A percentile compares a stretch with the other conserved stretches of the same genome.
Conservation (phyloP, 2,329 filamentous ascomycete genomes). For the Neoscytalidium dimidiatum region DNA sequence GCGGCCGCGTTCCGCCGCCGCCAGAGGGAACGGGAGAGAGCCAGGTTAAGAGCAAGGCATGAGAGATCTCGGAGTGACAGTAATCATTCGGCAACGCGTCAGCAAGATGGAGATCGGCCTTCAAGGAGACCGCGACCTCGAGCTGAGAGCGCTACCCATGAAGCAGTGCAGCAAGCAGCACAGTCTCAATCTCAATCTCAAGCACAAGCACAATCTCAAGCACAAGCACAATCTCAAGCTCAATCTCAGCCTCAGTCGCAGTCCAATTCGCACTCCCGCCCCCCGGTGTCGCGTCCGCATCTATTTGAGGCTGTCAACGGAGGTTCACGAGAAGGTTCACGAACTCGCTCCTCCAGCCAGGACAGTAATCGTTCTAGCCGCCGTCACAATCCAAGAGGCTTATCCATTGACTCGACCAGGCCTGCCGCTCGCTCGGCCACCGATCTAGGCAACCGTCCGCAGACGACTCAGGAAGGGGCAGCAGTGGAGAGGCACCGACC, state of each 20-base stretch:
- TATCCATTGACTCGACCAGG: constrained; percentile 29
- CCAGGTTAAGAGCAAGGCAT: constrained; percentile 33
- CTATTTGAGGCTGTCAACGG: constrained; percentile 45
- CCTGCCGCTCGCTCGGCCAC: constrained; percentile 65
- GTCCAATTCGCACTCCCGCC: constrained; percentile 27
- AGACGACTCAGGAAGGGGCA: constrained; percentile 27
- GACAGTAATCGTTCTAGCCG: constrained; percentile 43
- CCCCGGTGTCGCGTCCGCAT: constrained; percentile 50
- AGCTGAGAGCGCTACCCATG: constrained; percentile 36
- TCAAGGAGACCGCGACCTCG: constrained; percentile 36
- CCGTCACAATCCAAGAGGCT: constrained; percentile 32
- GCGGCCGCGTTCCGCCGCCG: constrained; percentile 82
- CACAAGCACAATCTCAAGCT: constrained; percentile 14
- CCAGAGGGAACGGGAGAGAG: constrained; percentile 61
- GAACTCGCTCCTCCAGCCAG: constrained; percentile 50
- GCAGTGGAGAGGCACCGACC: constrained; percentile 31
- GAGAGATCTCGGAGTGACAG: constrained; percentile 44
- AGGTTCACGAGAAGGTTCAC: constrained; percentile 28
- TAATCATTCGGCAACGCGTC: constrained; percentile 1
- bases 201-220: neutral
- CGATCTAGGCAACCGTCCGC: constrained; percentile 54
- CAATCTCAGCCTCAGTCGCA: neutral
- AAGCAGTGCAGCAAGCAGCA: constrained; percentile 4
- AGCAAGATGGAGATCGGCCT: constrained; percentile 30
- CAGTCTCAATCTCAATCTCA: neutral